Percentiles rank a stretch among this genome's conserved stretches.
Evolutionary conservation across 345 rosid species (phyloP).

Genomic region (Eucalyptus shirleyi): DNA sequence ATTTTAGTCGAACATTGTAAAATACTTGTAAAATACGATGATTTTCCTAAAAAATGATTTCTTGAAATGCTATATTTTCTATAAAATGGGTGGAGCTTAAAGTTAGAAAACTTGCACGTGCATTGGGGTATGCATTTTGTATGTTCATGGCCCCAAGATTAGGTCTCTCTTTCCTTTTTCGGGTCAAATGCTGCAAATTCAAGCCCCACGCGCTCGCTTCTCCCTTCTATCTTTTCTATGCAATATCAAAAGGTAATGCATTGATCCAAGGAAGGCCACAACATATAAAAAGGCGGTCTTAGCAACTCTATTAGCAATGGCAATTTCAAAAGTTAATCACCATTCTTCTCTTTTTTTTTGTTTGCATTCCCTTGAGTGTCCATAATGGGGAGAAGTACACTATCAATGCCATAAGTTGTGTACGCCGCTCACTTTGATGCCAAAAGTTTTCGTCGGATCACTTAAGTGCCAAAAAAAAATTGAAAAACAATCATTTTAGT

Average conservation of each 20-base stretch:
- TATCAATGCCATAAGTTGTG: no score
- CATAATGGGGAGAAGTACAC: not conserved
- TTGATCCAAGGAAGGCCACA: not conserved
- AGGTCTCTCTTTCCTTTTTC: not conserved
- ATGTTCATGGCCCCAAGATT: rapidly evolving
- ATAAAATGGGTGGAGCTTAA: no score
- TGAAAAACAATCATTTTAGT: no score
- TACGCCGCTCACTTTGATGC: no score
- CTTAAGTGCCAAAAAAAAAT: no score
- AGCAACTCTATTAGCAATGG: not conserved
- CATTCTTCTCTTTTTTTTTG: not conserved
- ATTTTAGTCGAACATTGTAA: no score
- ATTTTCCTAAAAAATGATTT: no score
- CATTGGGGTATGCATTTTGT: not conserved
- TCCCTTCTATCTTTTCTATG: no score
- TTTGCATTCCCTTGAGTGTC: not conserved
- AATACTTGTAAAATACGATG: rapidly evolving
- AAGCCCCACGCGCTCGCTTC: no score
- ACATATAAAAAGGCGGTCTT: not conserved
- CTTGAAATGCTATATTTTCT: no score
- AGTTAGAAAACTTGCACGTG: no score
- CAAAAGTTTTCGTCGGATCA: no score
- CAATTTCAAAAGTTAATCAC: not conserved
- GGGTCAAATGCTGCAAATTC: not conserved
- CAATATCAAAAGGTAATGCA: not conserved